phyloP scores from a whole-genome alignment of 306 rosid species.

The Lathyrus oleraceus region DNA sequence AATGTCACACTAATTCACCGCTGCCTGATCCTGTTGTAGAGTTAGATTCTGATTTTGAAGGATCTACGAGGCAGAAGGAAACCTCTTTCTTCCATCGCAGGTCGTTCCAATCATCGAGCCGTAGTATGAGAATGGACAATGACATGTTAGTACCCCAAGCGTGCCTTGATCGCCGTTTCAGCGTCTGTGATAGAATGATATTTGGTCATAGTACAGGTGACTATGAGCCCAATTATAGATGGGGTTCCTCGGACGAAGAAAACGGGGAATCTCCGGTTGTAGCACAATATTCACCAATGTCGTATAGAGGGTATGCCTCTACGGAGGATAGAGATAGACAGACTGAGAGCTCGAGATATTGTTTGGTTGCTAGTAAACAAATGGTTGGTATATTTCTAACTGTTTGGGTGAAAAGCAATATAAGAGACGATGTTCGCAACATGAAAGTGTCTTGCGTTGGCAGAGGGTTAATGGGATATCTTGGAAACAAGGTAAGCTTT shows the following conservation, averaged over 20 bases:
- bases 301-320: conserved; percentile 55
- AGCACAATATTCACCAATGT: conserved; percentile 66
- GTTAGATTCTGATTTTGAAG: conserved; percentile 86
- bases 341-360: conserved; percentile 74
- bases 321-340: conserved; percentile 81
- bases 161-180: conserved; percentile 77
- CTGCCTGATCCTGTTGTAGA: conserved; percentile 86
- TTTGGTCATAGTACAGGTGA: conserved; percentile 74
- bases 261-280: conserved; percentile 68
- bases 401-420: conserved; percentile 85
- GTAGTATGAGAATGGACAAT: conserved; percentile 90
- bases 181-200: conserved; percentile 83
- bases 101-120: conserved; percentile 94
- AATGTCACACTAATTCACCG: conserved; percentile 79
- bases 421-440: conserved; percentile 71
- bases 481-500: conserved; percentile 85
- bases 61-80: conserved; percentile 75
- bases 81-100: conserved; percentile 85
- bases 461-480: conserved; percentile 98
- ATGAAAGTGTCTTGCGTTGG: conserved; percentile 97
- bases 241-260: conserved; percentile 93
- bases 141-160: conserved; percentile 72
- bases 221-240: conserved; percentile 71
- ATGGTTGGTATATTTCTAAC: conserved; percentile 96
- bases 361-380: conserved; percentile 94